These are phyloP conservation scores for Penicillium sp. DNA, from an alignment of 2,329 filamentous ascomycete genomes.

Conservation along the genomic window DNA sequence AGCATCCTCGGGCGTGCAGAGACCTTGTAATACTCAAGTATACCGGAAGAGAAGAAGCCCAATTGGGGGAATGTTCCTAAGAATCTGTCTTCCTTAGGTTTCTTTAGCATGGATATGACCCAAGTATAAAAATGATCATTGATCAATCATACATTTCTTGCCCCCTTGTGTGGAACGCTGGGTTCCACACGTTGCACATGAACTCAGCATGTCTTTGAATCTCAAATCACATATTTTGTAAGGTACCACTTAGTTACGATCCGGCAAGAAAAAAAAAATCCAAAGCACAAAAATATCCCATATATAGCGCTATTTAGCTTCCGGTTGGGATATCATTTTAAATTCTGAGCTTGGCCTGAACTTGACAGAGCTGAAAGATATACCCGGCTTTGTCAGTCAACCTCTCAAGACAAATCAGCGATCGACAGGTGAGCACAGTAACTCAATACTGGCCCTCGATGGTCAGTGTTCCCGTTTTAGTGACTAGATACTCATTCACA, in stretches of 20 bases:
- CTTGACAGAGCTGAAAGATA: background rate
- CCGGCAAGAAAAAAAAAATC: background rate
- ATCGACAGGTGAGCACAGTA: background rate
- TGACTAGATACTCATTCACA: constrained; percentile 64
- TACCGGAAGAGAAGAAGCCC: no score
- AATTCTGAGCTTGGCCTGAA: background rate
- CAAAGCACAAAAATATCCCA: no score
- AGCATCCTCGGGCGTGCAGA: no score
- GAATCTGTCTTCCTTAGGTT: no score
- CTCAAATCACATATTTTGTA: background rate
- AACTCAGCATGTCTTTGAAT: background rate
- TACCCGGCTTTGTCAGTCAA: background rate
- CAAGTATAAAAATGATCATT: background rate
- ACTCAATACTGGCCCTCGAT: constrained; percentile 58
- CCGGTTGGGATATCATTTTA: background rate
- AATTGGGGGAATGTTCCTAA: no score
- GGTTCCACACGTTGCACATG: background rate
- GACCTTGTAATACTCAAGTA: no score
- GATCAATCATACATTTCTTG: no score
- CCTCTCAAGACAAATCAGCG: background rate
- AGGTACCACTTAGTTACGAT: background rate
- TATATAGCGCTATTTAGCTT: no score
- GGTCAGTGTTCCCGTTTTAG: constrained; percentile 68
- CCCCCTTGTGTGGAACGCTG: background rate
- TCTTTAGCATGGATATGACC: background rate